Evolutionary conservation across 2,329 filamentous ascomycete species (phyloP), one percentile per base, ranked within the genome.

Genomic region (Beauveria varroae): DNA sequence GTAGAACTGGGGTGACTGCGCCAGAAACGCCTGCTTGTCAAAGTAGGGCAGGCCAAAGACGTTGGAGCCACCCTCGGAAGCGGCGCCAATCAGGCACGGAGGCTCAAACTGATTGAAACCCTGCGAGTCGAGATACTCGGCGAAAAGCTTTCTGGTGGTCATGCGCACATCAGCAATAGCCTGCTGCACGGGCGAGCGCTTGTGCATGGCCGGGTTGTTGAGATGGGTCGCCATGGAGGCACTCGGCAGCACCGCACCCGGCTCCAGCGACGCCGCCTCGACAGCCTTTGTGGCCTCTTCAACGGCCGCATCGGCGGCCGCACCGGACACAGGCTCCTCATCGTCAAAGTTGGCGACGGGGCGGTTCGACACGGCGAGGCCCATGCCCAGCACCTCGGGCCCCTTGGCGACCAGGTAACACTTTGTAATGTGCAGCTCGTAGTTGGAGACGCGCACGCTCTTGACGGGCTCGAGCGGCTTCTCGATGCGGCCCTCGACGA

Each of bases 41-140:
- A 98, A 98, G 77, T 98, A 98, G 49, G 88, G 87, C 67, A 98
- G 80, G 68, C 88, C 83, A 75, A 99, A 98, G 46, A 98, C 93
- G 72, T 93, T 96, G 67, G 87, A 87, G 66, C 95, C 95, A 69
- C 95, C 93, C 77, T 99, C 95, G 4, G 91, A 95, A 5, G 95
- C 90, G 16, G 93, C 89, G 55, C 89, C 93, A 60, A 96, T 90
- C 49, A 99, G 81, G 73, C 92, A 93, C 10, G 95, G 92, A 2
- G 93, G 90, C 73, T 96, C 91, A 70, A 97, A 92, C 73, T 90
- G 85, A 65, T 88, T 86, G 74, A 96, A 96, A 59, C 86, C 84
- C 63, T 84, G 84, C 65, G 83, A 80, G 63, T 87, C 81, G 67
- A 97, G 86, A 74, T 93, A 98, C 67, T 92, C 86, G 62, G 82